phyloP scores from a whole-genome alignment of 208 protist species.

The Trypanosoma theileri region DNA sequence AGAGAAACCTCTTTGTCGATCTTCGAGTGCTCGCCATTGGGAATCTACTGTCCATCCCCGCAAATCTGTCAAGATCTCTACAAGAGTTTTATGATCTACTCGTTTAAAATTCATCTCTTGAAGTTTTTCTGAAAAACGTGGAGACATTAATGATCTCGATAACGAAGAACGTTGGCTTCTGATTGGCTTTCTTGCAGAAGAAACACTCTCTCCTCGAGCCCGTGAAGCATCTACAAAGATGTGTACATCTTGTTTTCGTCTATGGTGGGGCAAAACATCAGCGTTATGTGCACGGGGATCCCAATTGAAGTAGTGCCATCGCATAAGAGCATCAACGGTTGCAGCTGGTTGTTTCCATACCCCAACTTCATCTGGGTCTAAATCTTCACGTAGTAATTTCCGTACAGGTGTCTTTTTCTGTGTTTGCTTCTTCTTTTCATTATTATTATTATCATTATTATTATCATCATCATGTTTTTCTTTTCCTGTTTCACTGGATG shows the following conservation, averaged over 20 bases:
- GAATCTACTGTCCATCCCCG: slow-evolving; percentile 38
- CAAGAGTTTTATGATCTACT: slow-evolving; percentile 25
- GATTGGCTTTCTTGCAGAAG: neutral
- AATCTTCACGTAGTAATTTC: slow-evolving; percentile 51
- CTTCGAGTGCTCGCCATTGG: slow-evolving; percentile 30
- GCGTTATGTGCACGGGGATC: slow-evolving; percentile 81
- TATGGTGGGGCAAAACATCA: slow-evolving; percentile 66
- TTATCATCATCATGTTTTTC: too few species aligned
- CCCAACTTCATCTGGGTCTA: slow-evolving; percentile 60
- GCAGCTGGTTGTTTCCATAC: slow-evolving; percentile 44
- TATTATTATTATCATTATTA: neutral
- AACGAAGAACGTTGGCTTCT: neutral
- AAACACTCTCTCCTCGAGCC: slow-evolving; percentile 1
- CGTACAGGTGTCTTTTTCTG: slow-evolving; percentile 14
- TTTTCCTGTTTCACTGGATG: too few species aligned
- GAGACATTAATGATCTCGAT: slow-evolving; percentile 50
- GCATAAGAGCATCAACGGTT: slow-evolving; percentile 45
- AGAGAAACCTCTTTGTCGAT: neutral
- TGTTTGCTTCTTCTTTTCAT: slow-evolving; percentile 2
- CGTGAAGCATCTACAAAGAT: slow-evolving; percentile 71
- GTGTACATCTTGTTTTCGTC: slow-evolving; percentile 48
- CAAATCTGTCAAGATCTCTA: slow-evolving; percentile 28
- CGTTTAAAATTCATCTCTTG: slow-evolving; percentile 43
- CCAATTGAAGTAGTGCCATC: slow-evolving; percentile 73
- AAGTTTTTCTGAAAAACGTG: slow-evolving; percentile 52